Conservation (phyloP, 176 grass and related monocot species). For the Aegilops speltoides region DNA sequence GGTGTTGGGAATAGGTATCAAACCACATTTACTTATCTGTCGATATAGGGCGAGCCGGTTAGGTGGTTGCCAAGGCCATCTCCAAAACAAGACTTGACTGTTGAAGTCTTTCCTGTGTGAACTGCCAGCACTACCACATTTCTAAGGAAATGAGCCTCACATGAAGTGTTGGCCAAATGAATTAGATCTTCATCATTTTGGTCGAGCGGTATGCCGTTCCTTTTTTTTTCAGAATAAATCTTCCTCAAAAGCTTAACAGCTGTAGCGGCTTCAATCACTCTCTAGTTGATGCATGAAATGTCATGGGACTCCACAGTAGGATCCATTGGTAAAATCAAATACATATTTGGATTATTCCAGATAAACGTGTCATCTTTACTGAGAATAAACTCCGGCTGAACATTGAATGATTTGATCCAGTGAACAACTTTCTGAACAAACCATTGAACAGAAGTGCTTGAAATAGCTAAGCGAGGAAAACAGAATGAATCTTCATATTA, state of each 20-base stretch:
- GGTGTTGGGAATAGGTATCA: no score
- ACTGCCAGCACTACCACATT: slow-evolving; percentile 71
- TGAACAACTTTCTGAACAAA: slow-evolving; percentile 76
- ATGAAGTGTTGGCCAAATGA: slow-evolving; percentile 68
- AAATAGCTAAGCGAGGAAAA: slow-evolving; percentile 56
- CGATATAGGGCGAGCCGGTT: no score
- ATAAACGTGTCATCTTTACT: slow-evolving; percentile 55
- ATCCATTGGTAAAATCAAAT: slow-evolving; percentile 74
- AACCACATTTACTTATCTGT: no score
- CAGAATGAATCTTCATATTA: slow-evolving; percentile 26
- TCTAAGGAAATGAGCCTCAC: slow-evolving; percentile 44
- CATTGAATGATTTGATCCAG: slow-evolving; percentile 41
- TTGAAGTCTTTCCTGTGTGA: slow-evolving; percentile 67
- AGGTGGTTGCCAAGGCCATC: no score
- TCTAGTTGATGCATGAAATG: slow-evolving; percentile 63
- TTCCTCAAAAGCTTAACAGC: slow-evolving; percentile 62
- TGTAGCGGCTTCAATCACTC: slow-evolving; percentile 31
- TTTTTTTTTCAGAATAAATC: slow-evolving; percentile 44
- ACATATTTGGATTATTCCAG: slow-evolving; percentile 59
- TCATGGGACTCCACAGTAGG: slow-evolving; percentile 31
- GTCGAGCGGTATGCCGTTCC: background rate
- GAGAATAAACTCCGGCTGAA: slow-evolving; percentile 57
- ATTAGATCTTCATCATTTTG: slow-evolving; percentile 43
- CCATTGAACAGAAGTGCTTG: slow-evolving; percentile 83
- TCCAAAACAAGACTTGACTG: no score